These are phyloP conservation scores for Narthecium ossifragum DNA, from an alignment of 106 monocot genomes.

Conservation along the genomic window DNA sequence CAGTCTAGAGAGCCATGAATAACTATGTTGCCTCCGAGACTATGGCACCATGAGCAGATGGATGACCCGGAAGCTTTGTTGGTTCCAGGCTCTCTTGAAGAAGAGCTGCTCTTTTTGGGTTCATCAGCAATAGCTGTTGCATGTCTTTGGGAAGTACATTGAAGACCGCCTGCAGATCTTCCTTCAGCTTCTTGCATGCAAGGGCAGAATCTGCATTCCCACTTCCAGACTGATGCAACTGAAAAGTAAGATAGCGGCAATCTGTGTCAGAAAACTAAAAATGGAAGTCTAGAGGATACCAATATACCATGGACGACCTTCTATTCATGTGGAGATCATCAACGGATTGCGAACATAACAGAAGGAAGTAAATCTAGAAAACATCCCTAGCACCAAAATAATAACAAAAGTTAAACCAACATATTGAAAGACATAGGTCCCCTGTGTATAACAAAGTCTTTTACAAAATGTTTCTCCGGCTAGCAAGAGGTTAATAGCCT, in stretches of 20 bases:
- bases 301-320: no score
- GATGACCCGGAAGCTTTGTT: conserved; percentile 22
- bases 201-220: conserved; percentile 30
- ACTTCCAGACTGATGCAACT: conserved; percentile 37
- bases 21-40: conserved; percentile 16
- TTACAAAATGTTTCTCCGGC: no score
- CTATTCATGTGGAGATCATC: no score
- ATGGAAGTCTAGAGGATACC: no score
- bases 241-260: conserved; percentile 3
- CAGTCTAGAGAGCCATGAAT: conserved; percentile 9
- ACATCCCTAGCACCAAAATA: no score
- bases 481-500: no score
- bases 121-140: conserved; percentile 72
- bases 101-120: conserved; percentile 64
- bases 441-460: no score
- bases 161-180: conserved; percentile 65
- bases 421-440: no score
- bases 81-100: conserved; percentile 27
- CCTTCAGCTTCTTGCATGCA: conserved; percentile 66
- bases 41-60: conserved; percentile 8
- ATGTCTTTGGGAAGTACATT: conserved; percentile 83
- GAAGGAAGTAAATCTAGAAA: no score
- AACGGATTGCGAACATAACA: no score
- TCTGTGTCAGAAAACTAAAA: not conserved
- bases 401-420: no score